These are phyloP conservation scores for Diaporthe sp. DNA, from an alignment of 2,329 filamentous ascomycete genomes.

Conservation along the genomic window DNA sequence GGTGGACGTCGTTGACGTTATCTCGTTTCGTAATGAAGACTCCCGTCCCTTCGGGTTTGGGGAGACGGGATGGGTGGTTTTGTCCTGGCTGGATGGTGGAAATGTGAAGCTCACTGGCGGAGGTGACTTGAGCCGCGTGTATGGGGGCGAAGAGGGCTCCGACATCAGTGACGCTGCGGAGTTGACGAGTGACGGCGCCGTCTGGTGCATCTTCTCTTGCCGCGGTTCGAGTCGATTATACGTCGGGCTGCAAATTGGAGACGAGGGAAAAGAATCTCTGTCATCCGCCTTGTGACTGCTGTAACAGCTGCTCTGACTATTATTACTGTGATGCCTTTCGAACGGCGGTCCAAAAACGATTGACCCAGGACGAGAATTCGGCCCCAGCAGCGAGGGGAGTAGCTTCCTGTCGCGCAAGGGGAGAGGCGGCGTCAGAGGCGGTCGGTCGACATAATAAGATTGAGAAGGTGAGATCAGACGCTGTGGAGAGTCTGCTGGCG, in stretches of 20 bases:
- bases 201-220: slow-evolving; percentile 45
- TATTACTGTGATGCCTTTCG: slow-evolving; percentile 34
- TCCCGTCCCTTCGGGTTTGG: slow-evolving; percentile 29
- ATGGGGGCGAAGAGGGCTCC: slow-evolving; percentile 16
- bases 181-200: not conserved
- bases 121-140: slow-evolving; percentile 39
- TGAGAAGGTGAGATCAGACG: slow-evolving; percentile 56
- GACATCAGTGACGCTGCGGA: slow-evolving; percentile 18
- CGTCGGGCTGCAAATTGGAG: slow-evolving; percentile 53
- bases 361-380: slow-evolving; percentile 30
- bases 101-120: slow-evolving; percentile 40
- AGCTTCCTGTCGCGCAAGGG: slow-evolving; percentile 61
- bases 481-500: slow-evolving; percentile 51
- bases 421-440: slow-evolving; percentile 58
- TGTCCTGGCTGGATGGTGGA: slow-evolving; percentile 36
- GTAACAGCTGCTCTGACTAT: slow-evolving; percentile 29
- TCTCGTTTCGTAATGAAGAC: slow-evolving; percentile 46
- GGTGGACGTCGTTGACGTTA: slow-evolving; percentile 39
- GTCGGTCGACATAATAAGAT: slow-evolving; percentile 44
- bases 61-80: slow-evolving; percentile 6
- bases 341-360: slow-evolving; percentile 38
- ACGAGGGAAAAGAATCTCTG: slow-evolving; percentile 49
- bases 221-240: slow-evolving; percentile 52
- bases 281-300: slow-evolving; percentile 32
- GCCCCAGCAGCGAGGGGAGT: slow-evolving; percentile 52